Base-by-base conservation (phyloP, 805 yeast species). In the Metschnikowia lachancei region DNA sequence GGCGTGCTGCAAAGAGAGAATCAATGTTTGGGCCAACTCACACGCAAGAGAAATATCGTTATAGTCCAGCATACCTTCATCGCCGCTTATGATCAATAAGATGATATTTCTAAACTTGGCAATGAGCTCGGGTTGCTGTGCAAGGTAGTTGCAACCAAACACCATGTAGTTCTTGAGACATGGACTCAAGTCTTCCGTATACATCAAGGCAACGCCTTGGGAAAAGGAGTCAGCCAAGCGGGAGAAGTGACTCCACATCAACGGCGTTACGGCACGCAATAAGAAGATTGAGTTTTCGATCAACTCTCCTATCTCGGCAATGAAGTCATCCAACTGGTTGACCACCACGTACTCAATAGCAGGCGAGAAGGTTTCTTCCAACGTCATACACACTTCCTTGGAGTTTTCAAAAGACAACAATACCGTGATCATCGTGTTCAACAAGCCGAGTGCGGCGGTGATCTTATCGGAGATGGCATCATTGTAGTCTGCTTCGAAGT, bases 391-490 rank as follows among this genome's bases (percentile, higher is more conserved):
- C 41, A 85, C 75, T 35, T 81, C 86, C 8, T 72, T 72, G 1
- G 96, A 83, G 60, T 84, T 85, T 63, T 94, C 96, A 68, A 91
- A 81, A 4, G 96, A 83, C 41, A 87, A 66, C 34, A 92, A 67
- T 43, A 92, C 83, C 0, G 97, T 88, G 28, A 85, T 80, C 68
- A 91, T 77, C 2, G 97, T 91, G 55, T 83, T 84, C 52, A 92
- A 64, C 29, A 90, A 76, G 12, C 96, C 95, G 17, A 83, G 67
- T 0, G 91, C 95, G 17, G 96, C 89, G 77, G 82, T 79, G 36
- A 83, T 81, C 64, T 89, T 90, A 49, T 87, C 95, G 12, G 80
- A 76, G 41, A 61, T 60, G 35, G 63, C 70, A 18, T 65, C 64
- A 36, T 38, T 44, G 39, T 38, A 49, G 13, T 61, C 66, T 24